Evolutionary conservation across 2,329 filamentous ascomycete species (phyloP).

Genomic region (Penicillium capsulatum): DNA sequence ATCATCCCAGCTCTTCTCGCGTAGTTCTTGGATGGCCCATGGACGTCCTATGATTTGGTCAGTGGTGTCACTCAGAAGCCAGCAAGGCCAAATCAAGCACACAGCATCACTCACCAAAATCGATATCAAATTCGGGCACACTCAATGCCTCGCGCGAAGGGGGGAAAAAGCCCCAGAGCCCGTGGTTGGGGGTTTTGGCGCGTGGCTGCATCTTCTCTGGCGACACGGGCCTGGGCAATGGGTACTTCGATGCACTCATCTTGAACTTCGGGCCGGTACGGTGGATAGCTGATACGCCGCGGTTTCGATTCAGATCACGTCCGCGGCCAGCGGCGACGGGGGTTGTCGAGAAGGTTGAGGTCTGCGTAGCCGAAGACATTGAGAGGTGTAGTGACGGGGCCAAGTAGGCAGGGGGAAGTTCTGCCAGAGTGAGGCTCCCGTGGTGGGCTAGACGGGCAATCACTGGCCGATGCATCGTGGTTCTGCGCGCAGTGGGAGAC

Average conservation of each 20-base stretch:
- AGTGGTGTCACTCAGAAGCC: neutral
- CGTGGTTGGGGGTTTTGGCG: constrained; percentile 69
- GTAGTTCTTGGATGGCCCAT: constrained; percentile 82
- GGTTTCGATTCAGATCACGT: constrained; percentile 72
- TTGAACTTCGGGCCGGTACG: constrained; percentile 69
- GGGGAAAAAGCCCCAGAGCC: constrained; percentile 89
- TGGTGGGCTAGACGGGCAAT: constrained; percentile 33
- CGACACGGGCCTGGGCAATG: constrained; percentile 68
- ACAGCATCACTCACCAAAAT: constrained; percentile 55
- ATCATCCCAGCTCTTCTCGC: constrained; percentile 89
- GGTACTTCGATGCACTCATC: constrained; percentile 67
- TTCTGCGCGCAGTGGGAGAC: constrained; percentile 17
- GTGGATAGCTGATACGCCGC: constrained; percentile 77
- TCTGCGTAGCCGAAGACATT: constrained; percentile 30
- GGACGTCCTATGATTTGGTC: constrained; percentile 56
- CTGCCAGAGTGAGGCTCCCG: constrained; percentile 32
- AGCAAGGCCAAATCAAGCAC: neutral
- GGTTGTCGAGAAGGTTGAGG: constrained; percentile 52
- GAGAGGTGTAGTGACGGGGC: constrained; percentile 41
- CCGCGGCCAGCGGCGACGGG: constrained; percentile 47
- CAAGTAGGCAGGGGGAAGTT: constrained; percentile 44
- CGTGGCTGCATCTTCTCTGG: constrained; percentile 46
- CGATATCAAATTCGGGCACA: constrained; percentile 65
- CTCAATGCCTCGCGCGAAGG: constrained; percentile 63
- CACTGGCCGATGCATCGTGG: constrained; percentile 38